Percentiles rank a stretch among this genome's conserved stretches.
phyloP scores from a whole-genome alignment of 352 stramenopile genomes.

The Phytophthora brassicae region DNA sequence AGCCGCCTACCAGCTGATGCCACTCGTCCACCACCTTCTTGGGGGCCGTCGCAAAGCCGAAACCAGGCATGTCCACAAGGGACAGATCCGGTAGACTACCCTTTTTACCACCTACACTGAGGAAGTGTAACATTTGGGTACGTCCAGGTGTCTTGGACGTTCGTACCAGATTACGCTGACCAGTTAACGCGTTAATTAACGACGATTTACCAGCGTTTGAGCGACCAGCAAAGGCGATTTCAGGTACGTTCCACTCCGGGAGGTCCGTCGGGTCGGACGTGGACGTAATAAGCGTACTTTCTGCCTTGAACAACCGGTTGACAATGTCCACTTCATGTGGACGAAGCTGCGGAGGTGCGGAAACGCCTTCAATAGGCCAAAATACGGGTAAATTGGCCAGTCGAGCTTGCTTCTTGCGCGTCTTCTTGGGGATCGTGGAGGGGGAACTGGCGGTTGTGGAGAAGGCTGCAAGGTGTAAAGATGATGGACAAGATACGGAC shows the following conservation, averaged over 20 bases:
- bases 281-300: constrained; percentile 72
- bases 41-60: constrained; percentile 79
- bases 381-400: constrained; percentile 45
- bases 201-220: constrained; percentile 91
- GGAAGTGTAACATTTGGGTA: constrained; percentile 81
- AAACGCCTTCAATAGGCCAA: constrained; percentile 64
- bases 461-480: not conserved
- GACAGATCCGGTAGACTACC: constrained; percentile 65
- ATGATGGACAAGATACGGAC: not conserved
- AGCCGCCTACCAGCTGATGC: constrained; percentile 80
- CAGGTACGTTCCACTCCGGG: constrained; percentile 66
- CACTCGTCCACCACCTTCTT: constrained; percentile 77
- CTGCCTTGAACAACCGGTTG: constrained; percentile 58
- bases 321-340: constrained; percentile 65
- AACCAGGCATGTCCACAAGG: constrained; percentile 87
- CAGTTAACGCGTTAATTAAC: constrained; percentile 84
- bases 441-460: constrained; percentile 5
- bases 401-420: constrained; percentile 61
- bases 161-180: constrained; percentile 61
- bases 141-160: constrained; percentile 88
- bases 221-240: constrained; percentile 85
- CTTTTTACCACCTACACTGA: constrained; percentile 77
- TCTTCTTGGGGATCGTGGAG: constrained; percentile 17
- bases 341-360: constrained; percentile 45
- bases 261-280: constrained; percentile 56